Base-by-base conservation (phyloP, 2,329 filamentous ascomycete species). In the Hawksworthiomyces lignivorus region DNA sequence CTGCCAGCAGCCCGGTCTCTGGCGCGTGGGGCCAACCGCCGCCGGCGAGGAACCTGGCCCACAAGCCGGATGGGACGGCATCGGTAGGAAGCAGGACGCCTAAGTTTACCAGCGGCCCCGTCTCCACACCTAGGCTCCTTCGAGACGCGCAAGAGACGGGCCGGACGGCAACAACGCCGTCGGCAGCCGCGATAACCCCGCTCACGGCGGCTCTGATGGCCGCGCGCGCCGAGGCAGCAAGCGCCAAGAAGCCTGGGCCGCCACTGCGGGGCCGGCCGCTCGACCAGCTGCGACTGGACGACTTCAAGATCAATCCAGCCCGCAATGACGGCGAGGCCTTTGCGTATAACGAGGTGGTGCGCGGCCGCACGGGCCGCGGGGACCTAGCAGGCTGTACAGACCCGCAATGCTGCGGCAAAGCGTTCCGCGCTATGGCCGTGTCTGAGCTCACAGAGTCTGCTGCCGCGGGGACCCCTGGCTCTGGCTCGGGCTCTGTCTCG, bases 291-390 rank as follows among this genome's bases (percentile, higher is more conserved):
- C 65, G 65, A 12, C 64, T 83, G 1, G 74, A 77, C 11, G 82
- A 94, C 60, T 96, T 95, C 68, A 90, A 82, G 57, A 69, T 92
- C 52, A 94, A 95, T 49, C 81, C 86, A 0, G 65, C 67, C 5
- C 73, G 69, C 50, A 90, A 89, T 49, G 72, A 82, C 31, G 84
- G 85, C 2, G 67, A 79, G 32, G 73, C 80, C 41, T 87, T 77
- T 59, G 86, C 87, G 10, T 94, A 79, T 56, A 68, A 73, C 2
- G 83, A 90, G 45, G 81, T 88, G 1, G 74, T 94, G 12, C 80
- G 88, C 39, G 76, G 75, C 41, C 82, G 73, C 49, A 73, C 77
- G 9, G 77, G 83, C 30, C 80, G 87, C 27, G 76, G 80, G 37
- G 82, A 77, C 46, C 67, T 94, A 9, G 72, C 78, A 3, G 85